Evolutionary conservation across 192 early-diverging fungal genomes (phyloP).

Genomic region (Chytriomyces sp.): DNA sequence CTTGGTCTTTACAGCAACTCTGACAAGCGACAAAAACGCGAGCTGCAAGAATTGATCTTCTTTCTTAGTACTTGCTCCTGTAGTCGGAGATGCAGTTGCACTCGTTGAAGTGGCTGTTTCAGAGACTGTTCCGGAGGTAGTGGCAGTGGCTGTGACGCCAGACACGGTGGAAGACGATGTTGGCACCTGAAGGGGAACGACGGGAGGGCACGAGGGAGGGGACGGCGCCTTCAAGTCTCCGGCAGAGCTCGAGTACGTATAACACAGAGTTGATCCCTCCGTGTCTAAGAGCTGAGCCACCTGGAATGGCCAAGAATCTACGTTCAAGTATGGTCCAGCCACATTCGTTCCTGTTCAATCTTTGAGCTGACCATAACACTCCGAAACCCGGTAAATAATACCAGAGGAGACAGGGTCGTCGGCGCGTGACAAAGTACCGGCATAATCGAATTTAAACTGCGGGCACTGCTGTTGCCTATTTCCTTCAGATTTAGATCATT

Average conservation of each 20-base stretch:
- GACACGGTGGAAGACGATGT: background rate
- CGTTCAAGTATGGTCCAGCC: background rate
- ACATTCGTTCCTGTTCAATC: no score
- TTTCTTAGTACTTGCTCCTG: background rate
- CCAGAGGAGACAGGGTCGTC: conserved; percentile 14
- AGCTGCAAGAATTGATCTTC: no score
- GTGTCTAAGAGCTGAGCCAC: conserved; percentile 18
- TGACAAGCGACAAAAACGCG: no score
- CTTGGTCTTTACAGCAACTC: no score
- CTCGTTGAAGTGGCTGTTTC: background rate
- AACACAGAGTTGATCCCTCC: conserved; percentile 16
- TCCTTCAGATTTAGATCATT: no score
- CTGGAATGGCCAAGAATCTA: conserved; percentile 11
- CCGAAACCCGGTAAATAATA: background rate
- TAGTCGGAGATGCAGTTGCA: background rate
- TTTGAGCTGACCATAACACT: no score
- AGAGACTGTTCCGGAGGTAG: background rate
- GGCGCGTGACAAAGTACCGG: background rate
- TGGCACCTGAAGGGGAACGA: no score
- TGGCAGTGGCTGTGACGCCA: background rate
- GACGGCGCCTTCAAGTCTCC: background rate
- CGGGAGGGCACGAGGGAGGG: background rate
- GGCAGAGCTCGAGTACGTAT: conserved; percentile 13
- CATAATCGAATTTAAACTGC: background rate
- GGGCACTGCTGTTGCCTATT: conserved; percentile 12